Evolutionary conservation across 257 asterid species (phyloP).

Genomic region (Solanum bulbocastanum): DNA sequence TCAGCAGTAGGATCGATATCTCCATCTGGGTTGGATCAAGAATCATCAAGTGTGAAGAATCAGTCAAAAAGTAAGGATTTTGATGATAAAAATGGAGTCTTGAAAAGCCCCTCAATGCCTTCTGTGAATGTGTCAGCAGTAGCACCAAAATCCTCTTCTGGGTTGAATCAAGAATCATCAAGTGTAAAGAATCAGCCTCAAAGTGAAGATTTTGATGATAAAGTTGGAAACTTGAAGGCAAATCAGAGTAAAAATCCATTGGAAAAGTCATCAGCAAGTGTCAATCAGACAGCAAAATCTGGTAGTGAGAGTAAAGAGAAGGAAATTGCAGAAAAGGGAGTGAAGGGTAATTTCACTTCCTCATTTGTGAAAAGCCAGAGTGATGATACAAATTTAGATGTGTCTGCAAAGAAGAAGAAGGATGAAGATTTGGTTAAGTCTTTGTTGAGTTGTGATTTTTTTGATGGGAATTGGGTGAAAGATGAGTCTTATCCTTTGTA

Average conservation of each 20-base stretch:
- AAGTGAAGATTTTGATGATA: background rate
- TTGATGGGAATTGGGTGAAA: slow-evolving; percentile 58
- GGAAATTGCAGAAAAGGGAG: background rate
- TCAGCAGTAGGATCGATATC: background rate
- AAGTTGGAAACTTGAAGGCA: slow-evolving; percentile 1
- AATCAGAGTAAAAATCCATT: background rate
- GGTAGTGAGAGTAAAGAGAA: background rate
- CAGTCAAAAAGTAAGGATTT: background rate
- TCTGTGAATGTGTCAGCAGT: slow-evolving; percentile 9
- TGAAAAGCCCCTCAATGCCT: background rate
- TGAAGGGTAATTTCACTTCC: background rate
- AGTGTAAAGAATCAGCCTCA: background rate
- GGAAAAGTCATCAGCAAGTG: background rate
- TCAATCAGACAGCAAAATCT: background rate
- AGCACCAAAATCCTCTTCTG: background rate
- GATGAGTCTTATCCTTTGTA: slow-evolving; percentile 42
- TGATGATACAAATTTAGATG: background rate
- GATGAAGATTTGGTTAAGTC: slow-evolving; percentile 6
- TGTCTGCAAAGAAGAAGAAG: background rate
- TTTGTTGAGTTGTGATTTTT: slow-evolving; percentile 25
- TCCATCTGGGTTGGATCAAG: background rate
- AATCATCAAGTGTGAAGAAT: background rate
- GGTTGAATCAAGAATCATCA: background rate
- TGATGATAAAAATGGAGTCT: background rate
- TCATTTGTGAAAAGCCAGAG: background rate